Base-by-base conservation (phyloP, 2,329 filamentous ascomycete genomes). In the Colletotrichum chlorophyti region DNA sequence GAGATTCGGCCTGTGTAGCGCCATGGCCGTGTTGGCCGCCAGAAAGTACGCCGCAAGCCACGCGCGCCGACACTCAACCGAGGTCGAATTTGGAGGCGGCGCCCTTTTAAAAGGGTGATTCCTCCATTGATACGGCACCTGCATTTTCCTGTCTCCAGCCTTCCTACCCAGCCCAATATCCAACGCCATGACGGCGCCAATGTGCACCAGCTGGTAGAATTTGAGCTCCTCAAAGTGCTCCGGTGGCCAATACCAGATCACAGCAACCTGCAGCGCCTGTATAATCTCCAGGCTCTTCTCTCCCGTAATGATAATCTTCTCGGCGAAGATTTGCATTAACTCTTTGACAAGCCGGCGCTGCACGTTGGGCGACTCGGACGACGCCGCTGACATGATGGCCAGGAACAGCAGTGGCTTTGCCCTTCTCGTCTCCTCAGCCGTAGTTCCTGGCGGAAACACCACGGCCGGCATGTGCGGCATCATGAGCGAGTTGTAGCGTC, bases 171-270 rank as follows among this genome's bases (percentile, higher is more conserved):
- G 83, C 0, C 92, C 92, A 29, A 96, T 83, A 65, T 96, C 92
- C 52, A 96, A 86, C 23, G 89, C 89, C 87, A 96, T 91, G 65
- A 91, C 83, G 43, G 88, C 88, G 2, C 90, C 89, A 68, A 91
- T 86, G 70, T 96, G 91, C 41, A 92, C 86, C 64, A 95, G 83
- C 75, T 94, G 91, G 74, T 95, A 96, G 71, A 95, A 96, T 69
- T 95, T 95, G 68, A 94, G 85, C 74, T 95, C 90, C 67, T 96
- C 91, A 58, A 91, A 91, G 65, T 90, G 84, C 64, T 94, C 88
- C 0, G 92, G 92, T 14, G 91, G 91, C 70, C 87, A 87, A 71
- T 96, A 96, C 91, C 92, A 96, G 17, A 93, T 83, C n/a, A 88
- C 86, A 6, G 86, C 81, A 4, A 96, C 78, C 57, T 91, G 83